These are phyloP conservation scores for Rhizopogon vulgaris DNA, from an alignment of 768 basidiomycete species.

Conservation along the genomic window DNA sequence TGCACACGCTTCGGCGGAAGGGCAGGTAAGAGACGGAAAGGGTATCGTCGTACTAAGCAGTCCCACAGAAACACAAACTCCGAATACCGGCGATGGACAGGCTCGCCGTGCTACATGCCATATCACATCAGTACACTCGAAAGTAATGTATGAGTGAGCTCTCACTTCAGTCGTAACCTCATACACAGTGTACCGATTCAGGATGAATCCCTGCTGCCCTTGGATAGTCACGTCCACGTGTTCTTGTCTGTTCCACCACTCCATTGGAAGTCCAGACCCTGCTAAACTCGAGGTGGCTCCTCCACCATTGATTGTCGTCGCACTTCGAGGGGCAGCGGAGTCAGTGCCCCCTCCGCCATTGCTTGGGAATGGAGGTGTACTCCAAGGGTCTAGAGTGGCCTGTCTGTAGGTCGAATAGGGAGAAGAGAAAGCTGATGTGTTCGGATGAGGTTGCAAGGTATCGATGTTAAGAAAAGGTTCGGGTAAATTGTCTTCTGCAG, in stretches of 20 bases:
- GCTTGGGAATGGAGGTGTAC: constrained; percentile 26
- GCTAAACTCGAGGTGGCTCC: constrained; percentile 51
- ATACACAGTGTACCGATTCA: constrained; percentile 84
- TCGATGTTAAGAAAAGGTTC: constrained; percentile 65
- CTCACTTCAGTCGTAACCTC: constrained; percentile 68
- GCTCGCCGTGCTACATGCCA: constrained; percentile 45
- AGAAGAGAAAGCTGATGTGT: constrained; percentile 44
- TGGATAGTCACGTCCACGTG: constrained; percentile 62
- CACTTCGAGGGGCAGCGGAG: constrained; percentile 16
- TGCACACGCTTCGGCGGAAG: constrained; percentile 92
- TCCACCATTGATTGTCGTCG: constrained; percentile 32
- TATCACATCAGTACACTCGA: constrained; percentile 5
- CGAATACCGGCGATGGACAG: constrained; percentile 83
- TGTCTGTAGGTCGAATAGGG: constrained; percentile 37
- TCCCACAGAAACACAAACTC: constrained; percentile 93
- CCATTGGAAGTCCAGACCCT: constrained; percentile 65
- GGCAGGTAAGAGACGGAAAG: constrained; percentile 83
- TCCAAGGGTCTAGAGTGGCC: constrained; percentile 60
- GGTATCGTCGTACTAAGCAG: constrained; percentile 78
- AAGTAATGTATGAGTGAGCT: constrained; percentile 21
- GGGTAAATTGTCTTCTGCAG: constrained; percentile 73
- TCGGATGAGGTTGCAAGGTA: constrained; percentile 38
- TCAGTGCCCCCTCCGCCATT: constrained; percentile 28
- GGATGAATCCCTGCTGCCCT: constrained; percentile 88
- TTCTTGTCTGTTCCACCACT: constrained; percentile 89